Base-by-base conservation (phyloP, 1,284 basidiomycete species). In the Boletus sp. region DNA sequence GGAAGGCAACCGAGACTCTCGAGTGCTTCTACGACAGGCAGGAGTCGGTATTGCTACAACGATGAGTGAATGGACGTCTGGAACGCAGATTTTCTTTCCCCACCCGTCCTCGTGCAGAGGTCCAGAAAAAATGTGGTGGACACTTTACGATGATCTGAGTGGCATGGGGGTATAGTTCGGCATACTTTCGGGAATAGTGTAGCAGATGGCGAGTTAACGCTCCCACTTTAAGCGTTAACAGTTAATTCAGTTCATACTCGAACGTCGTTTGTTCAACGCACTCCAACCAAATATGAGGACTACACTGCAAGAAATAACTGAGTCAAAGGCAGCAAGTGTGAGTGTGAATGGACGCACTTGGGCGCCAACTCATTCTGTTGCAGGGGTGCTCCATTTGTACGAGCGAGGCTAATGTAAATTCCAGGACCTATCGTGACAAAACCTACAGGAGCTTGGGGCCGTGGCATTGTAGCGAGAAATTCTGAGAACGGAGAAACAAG, bases 231-330 rank as follows among this genome's bases (percentile, higher is more conserved):
- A 9, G 16, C 2, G 8, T 3, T 13, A 25, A 23, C 0, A 17
- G 39, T 49, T 37, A 47, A 9, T 49, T 38, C 10, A 40, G 19
- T 20, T 27, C 20, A 49, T 1, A 23, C 2, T 33, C 20, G 23
- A 36, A 42, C 23, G 13, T 9, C 9, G 8, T 13, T 55, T 51
- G 25, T 27, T 30, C 23, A n/a, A 57, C 67, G 25, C 47, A 77
- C 76, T 75, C 77, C 77, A 79, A 35, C 75, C 75, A 49, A 76
- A 78, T 12, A 76, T 65, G 8, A 76, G 49, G 33, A 78, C 70
- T 5, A 76, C 54, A 5, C 74, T 78, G 41, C 8, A n/a, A n/a
- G 43, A 40, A 30, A 8, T 1, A 5, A 37, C 7, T 3, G 25
- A 14, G 45, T 12, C 9, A 17, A 14, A 40, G 9, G 20, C 12